phyloP scores from a whole-genome alignment of 139 green algal genomes.

The Chlorella sorokiniana region DNA sequence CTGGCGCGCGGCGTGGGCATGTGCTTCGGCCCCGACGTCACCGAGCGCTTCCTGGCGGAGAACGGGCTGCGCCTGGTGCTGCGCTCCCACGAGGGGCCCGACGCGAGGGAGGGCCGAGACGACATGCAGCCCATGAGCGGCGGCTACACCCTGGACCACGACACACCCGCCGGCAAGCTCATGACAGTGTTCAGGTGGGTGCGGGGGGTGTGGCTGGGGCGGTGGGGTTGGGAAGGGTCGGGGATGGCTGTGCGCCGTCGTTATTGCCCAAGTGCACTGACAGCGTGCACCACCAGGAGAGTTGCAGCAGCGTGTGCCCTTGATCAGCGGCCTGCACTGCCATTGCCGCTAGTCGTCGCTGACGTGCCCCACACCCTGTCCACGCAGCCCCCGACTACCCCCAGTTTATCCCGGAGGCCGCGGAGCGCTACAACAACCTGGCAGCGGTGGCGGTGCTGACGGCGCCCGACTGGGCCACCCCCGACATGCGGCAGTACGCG shows the following conservation, averaged over 20 bases:
- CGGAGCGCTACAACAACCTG: slow-evolving; percentile 67
- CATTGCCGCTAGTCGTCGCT: too few relatives aligned
- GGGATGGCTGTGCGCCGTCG: background rate
- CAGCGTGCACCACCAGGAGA: too few relatives aligned
- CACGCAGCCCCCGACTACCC: slow-evolving; percentile 97
- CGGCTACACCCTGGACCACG: slow-evolving; percentile 89
- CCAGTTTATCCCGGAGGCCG: slow-evolving; percentile 58
- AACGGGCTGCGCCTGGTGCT: slow-evolving; percentile 74
- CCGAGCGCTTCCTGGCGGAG: slow-evolving; percentile 67
- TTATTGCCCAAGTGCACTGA: too few relatives aligned
- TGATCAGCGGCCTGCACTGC: background rate
- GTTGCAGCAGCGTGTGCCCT: too few relatives aligned
- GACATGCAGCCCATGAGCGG: slow-evolving; percentile 71
- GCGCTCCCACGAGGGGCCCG: slow-evolving; percentile 89
- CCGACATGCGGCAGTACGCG: slow-evolving; percentile 63
- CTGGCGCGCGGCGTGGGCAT: slow-evolving; percentile 84
- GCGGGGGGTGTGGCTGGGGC: background rate
- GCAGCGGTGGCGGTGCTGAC: slow-evolving; percentile 74
- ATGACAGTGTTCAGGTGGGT: slow-evolving; percentile 30
- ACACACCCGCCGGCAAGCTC: slow-evolving; percentile 28
- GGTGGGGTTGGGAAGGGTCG: background rate
- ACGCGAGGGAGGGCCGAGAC: slow-evolving; percentile 80
- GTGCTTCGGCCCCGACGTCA: slow-evolving; percentile 90
- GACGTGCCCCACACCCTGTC: too few relatives aligned
- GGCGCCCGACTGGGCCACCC: slow-evolving; percentile 55